These are phyloP conservation scores for Aspergillus awamori DNA, from an alignment of 2,329 filamentous ascomycete genomes.

Conservation along the genomic window DNA sequence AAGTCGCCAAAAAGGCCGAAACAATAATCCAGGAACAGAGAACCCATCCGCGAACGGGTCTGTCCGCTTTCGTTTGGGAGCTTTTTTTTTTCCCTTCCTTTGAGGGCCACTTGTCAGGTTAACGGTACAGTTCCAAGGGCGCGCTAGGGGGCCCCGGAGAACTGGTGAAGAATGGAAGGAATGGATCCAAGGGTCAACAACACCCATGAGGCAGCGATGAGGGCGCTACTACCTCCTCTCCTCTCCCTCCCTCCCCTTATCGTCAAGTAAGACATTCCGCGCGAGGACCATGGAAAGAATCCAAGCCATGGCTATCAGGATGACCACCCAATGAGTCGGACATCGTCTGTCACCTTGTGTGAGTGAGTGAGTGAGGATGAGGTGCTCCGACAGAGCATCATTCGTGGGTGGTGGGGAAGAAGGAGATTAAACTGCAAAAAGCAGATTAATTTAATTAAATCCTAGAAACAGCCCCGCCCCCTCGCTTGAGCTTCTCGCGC, in stretches of 20 bases:
- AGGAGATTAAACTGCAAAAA: conserved; percentile 9
- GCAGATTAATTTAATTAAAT: conserved; percentile 6
- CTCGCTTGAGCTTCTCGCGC: conserved; percentile 1
- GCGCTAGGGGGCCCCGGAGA: conserved; percentile 6
- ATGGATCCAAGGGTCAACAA: neutral
- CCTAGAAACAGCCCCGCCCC: conserved; percentile 7
- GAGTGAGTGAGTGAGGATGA: too few species aligned
- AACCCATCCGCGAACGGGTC: conserved; percentile 9
- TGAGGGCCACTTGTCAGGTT: conserved; percentile 2
- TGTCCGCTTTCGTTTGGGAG: conserved; percentile 9
- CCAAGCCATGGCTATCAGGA: neutral
- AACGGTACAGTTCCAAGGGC: neutral
- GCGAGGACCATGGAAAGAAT: neutral
- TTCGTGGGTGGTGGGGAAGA: conserved; percentile 8
- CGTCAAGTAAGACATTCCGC: neutral
- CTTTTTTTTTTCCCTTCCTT: too few species aligned
- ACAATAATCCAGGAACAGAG: conserved; percentile 2
- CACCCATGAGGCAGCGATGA: neutral
- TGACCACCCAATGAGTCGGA: neutral
- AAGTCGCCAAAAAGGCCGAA: neutral
- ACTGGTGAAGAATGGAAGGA: conserved; percentile 1
- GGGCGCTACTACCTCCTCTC: neutral
- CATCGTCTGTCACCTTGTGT: too few species aligned
- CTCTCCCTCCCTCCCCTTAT: neutral
- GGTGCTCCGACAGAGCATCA: neutral